phyloP scores from a whole-genome alignment of 2,329 filamentous ascomycete genomes.

The Xylariales sp. region DNA sequence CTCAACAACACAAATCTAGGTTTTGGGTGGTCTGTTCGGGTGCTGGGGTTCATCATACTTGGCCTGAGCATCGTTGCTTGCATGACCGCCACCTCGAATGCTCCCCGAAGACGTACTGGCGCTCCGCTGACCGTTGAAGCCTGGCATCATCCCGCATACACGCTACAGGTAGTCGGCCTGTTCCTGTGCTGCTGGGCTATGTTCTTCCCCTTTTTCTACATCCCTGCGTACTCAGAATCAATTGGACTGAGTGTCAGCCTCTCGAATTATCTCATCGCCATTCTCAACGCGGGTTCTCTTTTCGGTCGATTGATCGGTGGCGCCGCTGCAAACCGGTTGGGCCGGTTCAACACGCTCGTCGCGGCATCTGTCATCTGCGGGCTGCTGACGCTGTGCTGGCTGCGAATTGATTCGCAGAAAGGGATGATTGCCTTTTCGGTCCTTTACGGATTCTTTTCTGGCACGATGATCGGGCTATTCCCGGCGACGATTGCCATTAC shows the following conservation, averaged over 20 bases:
- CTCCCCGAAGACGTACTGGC: too few relatives aligned
- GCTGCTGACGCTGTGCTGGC: slow-evolving; percentile 34
- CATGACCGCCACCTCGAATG: slow-evolving; percentile 29
- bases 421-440: slow-evolving; percentile 32
- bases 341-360: slow-evolving; percentile 45
- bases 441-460: slow-evolving; percentile 34
- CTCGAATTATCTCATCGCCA: slow-evolving; percentile 64
- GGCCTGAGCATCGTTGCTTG: slow-evolving; percentile 28
- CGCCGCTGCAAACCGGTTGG: slow-evolving; percentile 52
- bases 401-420: slow-evolving; percentile 20
- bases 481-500: slow-evolving; percentile 37
- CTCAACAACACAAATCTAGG: slow-evolving; percentile 36
- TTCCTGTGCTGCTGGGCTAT: slow-evolving; percentile 40
- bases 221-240: slow-evolving; percentile 54
- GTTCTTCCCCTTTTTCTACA: slow-evolving; percentile 55
- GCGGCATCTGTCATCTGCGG: slow-evolving; percentile 19
- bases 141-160: slow-evolving; percentile 32
- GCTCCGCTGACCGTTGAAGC: slow-evolving; percentile 31
- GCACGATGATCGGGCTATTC: slow-evolving; percentile 39
- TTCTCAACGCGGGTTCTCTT: slow-evolving; percentile 61
- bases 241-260: slow-evolving; percentile 48
- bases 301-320: slow-evolving; percentile 56
- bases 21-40: slow-evolving; percentile 48
- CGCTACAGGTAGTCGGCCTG: slow-evolving; percentile 23
- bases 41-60: slow-evolving; percentile 49